Conservation (phyloP, 2,329 filamentous ascomycete genomes). For the Cercospora beticola region DNA sequence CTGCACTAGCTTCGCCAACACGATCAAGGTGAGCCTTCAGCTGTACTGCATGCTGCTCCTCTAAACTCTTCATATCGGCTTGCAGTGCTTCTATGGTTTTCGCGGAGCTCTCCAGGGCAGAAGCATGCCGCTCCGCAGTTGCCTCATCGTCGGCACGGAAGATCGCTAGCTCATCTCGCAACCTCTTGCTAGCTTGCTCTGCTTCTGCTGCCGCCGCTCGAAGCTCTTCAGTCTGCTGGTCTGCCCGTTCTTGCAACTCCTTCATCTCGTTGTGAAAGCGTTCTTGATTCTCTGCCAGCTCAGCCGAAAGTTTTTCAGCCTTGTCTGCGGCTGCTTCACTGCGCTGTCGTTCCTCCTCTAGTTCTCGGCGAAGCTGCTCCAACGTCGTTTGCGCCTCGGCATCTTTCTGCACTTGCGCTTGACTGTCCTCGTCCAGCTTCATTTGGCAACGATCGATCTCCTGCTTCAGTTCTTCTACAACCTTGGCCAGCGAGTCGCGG, state of each 20-base stretch:
- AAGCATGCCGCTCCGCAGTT: slow-evolving; percentile 14
- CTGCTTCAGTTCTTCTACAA: slow-evolving; percentile 36
- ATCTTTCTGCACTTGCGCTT: slow-evolving; percentile 34
- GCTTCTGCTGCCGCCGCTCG: slow-evolving; percentile 11
- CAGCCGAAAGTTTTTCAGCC: slow-evolving; percentile 21
- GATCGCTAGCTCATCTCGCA: slow-evolving; percentile 21
- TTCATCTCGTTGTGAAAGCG: slow-evolving; percentile 20
- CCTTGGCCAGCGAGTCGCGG: slow-evolving; percentile 33
- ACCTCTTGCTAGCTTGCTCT: slow-evolving; percentile 17
- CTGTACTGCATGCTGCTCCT: slow-evolving; percentile 19
- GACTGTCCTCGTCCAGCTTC: slow-evolving; percentile 36
- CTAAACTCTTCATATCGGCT: slow-evolving; percentile 17
- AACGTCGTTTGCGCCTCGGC: slow-evolving; percentile 25
- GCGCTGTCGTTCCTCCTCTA: slow-evolving; percentile 28
- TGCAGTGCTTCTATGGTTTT: slow-evolving; percentile 19
- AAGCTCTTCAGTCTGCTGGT: slow-evolving; percentile 22
- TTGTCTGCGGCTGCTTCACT: slow-evolving; percentile 13
- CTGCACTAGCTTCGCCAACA: slow-evolving; percentile 10
- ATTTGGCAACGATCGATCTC: slow-evolving; percentile 39
- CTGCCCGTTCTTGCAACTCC: slow-evolving; percentile 16
- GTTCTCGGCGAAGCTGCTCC: slow-evolving; percentile 27
- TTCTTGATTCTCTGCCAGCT: slow-evolving; percentile 12
- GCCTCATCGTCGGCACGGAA: slow-evolving; percentile 18
- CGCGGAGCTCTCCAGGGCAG: slow-evolving; percentile 15
- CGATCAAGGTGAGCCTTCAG: slow-evolving; percentile 16